Conservation (phyloP, 1,284 basidiomycete genomes). For the Grifola frondosa region DNA sequence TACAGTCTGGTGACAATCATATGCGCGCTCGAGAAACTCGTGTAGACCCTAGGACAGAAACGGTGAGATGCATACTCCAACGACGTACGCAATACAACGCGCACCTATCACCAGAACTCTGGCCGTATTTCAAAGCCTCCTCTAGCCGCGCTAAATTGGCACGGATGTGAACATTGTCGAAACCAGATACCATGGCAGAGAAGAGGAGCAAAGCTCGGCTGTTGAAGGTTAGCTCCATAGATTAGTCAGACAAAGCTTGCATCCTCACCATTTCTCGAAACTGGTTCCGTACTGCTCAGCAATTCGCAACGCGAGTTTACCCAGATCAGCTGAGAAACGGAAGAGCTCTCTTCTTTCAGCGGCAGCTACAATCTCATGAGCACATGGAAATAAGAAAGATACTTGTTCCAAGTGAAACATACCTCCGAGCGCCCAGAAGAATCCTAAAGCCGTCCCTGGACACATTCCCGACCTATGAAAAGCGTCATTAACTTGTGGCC, state of each 20-base stretch:
- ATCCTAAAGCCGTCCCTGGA: constrained; percentile 63
- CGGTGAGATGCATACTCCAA: neutral
- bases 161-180: constrained; percentile 62
- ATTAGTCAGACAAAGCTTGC: neutral
- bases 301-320: constrained; percentile 62
- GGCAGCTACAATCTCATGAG: constrained; percentile 38
- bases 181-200: constrained; percentile 63
- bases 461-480: constrained; percentile 58
- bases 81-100: neutral
- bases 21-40: constrained; percentile 57
- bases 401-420: constrained; percentile 12
- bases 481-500: constrained; percentile 2
- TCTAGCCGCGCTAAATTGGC: constrained; percentile 61
- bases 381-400: neutral
- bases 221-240: constrained; percentile 8
- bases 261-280: constrained; percentile 61
- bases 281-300: constrained; percentile 61
- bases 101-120: constrained; percentile 66
- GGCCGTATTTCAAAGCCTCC: constrained; percentile 61
- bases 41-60: constrained; percentile 48
- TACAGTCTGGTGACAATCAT: constrained; percentile 52
- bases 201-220: constrained; percentile 64
- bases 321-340: constrained; percentile 64
- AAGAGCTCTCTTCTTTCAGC: constrained; percentile 61
- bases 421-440: constrained; percentile 72